Conservation (phyloP, 495 filamentous ascomycete genomes). For the Lophiotrema nucula region DNA sequence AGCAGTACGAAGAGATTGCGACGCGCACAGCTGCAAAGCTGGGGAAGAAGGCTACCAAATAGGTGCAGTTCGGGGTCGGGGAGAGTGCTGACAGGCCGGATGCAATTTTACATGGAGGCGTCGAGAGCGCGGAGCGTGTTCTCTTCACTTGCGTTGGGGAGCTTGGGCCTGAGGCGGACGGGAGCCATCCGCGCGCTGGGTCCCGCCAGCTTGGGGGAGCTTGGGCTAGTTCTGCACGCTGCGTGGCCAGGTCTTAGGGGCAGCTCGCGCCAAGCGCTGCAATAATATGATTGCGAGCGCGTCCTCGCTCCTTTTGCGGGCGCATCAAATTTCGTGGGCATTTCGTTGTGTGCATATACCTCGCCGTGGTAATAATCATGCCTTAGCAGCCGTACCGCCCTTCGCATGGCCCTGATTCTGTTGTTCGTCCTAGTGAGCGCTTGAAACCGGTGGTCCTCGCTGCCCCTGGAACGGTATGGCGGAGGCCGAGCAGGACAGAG, state of each 20-base stretch:
- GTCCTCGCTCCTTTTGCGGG: slow-evolving; percentile 1
- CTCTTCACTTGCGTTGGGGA: not conserved
- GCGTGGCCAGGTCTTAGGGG: slow-evolving; percentile 18
- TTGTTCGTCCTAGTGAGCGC: slow-evolving; percentile 11
- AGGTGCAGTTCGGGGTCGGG: not conserved
- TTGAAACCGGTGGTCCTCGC: not conserved
- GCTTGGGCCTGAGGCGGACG: too few species aligned
- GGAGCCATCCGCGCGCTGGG: not conserved
- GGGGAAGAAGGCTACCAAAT: slow-evolving; percentile 13
- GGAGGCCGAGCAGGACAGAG: slow-evolving; percentile 11
- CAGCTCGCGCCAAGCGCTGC: slow-evolving; percentile 5
- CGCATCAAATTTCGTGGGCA: not conserved
- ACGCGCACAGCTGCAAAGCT: slow-evolving; percentile 29
- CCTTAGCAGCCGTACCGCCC: slow-evolving; percentile 14
- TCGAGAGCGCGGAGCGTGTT: not conserved
- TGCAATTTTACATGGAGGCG: not conserved
- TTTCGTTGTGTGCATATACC: slow-evolving; percentile 20
- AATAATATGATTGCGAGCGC: slow-evolving; percentile 10
- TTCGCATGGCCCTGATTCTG: slow-evolving; percentile 5
- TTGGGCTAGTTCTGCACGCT: slow-evolving; percentile 8
- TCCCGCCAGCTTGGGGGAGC: slow-evolving; percentile 1
- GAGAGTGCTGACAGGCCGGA: not conserved
- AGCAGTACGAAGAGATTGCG: slow-evolving; percentile 41
- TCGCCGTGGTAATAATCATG: slow-evolving; percentile 16
- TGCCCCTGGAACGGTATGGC: not conserved